A percentile compares a stretch with the other conserved stretches of the same genome.
Conservation (phyloP, 495 filamentous ascomycete genomes). For the Penicillium bovifimosum region DNA sequence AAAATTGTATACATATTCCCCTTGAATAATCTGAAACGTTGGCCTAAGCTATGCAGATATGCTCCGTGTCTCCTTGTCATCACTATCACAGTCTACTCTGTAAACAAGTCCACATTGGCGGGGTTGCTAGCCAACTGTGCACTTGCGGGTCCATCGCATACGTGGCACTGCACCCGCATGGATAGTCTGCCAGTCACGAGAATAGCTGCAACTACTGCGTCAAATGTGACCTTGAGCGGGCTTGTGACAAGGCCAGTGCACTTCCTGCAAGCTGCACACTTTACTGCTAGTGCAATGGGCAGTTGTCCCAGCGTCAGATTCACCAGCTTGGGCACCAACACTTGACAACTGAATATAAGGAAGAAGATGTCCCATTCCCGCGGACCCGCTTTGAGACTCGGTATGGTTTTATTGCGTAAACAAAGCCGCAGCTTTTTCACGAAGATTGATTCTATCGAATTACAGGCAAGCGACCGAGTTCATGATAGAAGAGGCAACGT, state of each 20-base stretch:
- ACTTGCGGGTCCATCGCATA: not conserved
- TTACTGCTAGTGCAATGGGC: not conserved
- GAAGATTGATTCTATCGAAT: not conserved
- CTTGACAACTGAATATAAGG: slow-evolving; percentile 6
- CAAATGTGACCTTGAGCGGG: not conserved
- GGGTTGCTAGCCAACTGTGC: not conserved
- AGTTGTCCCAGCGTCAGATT: not conserved
- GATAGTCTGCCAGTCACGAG: not conserved
- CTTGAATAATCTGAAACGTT: not conserved
- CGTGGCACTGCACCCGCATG: not conserved
- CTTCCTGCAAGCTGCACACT: not conserved
- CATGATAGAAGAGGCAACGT: slow-evolving; percentile 1
- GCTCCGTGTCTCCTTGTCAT: not conserved
- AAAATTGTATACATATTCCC: slow-evolving; percentile 6
- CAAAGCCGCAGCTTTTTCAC: slow-evolving; percentile 3
- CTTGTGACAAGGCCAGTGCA: not conserved
- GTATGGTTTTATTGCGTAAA: not conserved
- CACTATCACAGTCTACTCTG: not conserved
- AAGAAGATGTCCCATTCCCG: not conserved
- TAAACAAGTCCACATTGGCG: too few relatives aligned
- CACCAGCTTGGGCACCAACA: slow-evolving; percentile 15
- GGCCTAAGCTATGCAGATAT: not conserved
- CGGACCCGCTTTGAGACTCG: not conserved
- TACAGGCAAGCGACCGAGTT: slow-evolving; percentile 15
- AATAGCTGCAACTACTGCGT: not conserved